Evolutionary conservation across 805 yeast genomes (phyloP).

Genomic region (Tetrapisispora phaffii): DNA sequence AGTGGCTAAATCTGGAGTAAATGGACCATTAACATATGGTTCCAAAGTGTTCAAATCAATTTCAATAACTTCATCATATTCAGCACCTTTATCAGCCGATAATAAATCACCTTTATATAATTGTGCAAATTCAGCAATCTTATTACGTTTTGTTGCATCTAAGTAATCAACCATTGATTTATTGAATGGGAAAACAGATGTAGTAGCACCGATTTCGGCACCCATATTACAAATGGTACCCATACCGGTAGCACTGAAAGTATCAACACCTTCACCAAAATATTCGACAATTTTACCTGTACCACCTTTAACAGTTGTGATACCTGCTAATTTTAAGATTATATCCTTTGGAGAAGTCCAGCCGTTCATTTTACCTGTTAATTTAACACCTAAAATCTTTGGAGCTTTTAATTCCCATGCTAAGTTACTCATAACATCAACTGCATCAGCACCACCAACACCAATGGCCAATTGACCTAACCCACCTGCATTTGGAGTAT

Average conservation of each 20-base stretch:
- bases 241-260: constrained; percentile 96
- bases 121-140: constrained; percentile 74
- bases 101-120: constrained; percentile 58
- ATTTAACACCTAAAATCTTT: constrained; percentile 86
- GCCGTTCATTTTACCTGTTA: constrained; percentile 84
- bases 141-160: constrained; percentile 74
- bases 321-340: constrained; percentile 85
- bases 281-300: constrained; percentile 95
- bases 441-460: constrained; percentile 99
- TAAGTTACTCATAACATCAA: constrained; percentile 86
- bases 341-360: constrained; percentile 98
- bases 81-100: constrained; percentile 84
- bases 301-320: constrained; percentile 95
- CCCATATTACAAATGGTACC: constrained; percentile 99
- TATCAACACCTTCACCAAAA: constrained; percentile 88
- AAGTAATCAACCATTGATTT: constrained; percentile 80
- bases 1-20: constrained; percentile 96
- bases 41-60: constrained; percentile 81
- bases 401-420: constrained; percentile 99
- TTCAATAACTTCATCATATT: constrained; percentile 88
- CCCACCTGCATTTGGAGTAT: constrained; percentile 98
- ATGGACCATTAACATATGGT: constrained; percentile 96
- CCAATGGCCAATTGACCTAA: constrained; percentile 96
- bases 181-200: constrained; percentile 95
- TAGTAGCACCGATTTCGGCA: constrained; percentile 98